Conservation (phyloP, 169 alveolate species). For the Plasmodium gonderi region DNA sequence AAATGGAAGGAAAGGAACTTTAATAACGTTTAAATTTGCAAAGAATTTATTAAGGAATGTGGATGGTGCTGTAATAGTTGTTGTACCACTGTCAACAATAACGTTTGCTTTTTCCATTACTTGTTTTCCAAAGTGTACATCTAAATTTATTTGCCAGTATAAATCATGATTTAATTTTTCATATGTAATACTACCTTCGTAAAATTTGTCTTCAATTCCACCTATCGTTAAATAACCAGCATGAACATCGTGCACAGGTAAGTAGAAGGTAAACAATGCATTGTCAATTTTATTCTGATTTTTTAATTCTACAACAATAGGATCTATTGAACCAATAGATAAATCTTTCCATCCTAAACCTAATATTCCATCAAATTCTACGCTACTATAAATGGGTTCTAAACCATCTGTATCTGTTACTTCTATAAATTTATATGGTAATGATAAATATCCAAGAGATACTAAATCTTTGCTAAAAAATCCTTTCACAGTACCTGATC, state of each 20-base stretch:
- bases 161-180: constrained; percentile 65
- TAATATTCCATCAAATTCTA: constrained; percentile 71
- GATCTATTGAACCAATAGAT: constrained; percentile 36
- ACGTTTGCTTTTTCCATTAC: constrained; percentile 19
- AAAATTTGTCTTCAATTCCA: constrained; percentile 61
- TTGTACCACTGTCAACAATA: constrained; percentile 72
- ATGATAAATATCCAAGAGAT: constrained; percentile 71
- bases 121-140: constrained; percentile 24
- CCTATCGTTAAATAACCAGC: constrained; percentile 65
- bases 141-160: constrained; percentile 61
- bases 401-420: constrained; percentile 61
- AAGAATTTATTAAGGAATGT: constrained; percentile 30
- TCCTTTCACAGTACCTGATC: constrained; percentile 85
- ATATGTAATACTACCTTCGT: constrained; percentile 43
- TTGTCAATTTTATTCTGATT: constrained; percentile 41
- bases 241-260: constrained; percentile 15
- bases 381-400: constrained; percentile 48
- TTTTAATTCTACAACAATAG: constrained; percentile 55
- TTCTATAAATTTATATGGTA: constrained; percentile 75
- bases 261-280: constrained; percentile 60
- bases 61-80: constrained; percentile 56
- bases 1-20: constrained; percentile 61
- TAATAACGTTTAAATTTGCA: background rate
- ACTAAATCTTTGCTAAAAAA: constrained; percentile 78
- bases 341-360: constrained; percentile 79